Percentiles rank a stretch among this genome's conserved stretches.
These are phyloP conservation scores for Phytopythium oedochilum DNA, from an alignment of 352 stramenopile genomes.

Conservation along the genomic window DNA sequence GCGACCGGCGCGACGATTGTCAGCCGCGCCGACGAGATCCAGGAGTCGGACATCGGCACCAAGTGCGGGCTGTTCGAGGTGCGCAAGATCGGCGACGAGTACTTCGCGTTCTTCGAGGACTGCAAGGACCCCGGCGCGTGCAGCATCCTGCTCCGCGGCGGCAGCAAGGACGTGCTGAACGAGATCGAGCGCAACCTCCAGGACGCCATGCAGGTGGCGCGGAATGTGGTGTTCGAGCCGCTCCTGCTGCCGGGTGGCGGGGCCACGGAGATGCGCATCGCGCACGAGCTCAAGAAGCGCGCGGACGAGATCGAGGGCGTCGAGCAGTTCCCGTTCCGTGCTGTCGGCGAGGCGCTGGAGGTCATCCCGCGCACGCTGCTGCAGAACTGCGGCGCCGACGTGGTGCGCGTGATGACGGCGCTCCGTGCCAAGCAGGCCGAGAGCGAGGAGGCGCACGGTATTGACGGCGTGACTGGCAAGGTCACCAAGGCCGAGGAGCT, in stretches of 20 bases:
- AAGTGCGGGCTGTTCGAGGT: constrained; percentile 98
- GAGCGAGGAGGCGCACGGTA: constrained; percentile 66
- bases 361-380: constrained; percentile 99
- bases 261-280: constrained; percentile 98
- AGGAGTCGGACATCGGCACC: constrained; percentile 98
- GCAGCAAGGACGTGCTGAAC: constrained; percentile 99
- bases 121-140: constrained; percentile 98
- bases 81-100: constrained; percentile 90
- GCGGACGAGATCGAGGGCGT: constrained; percentile 92
- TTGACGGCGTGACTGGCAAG: constrained; percentile 85
- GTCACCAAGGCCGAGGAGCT: constrained; percentile 95
- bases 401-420: constrained; percentile 98
- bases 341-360: constrained; percentile 97
- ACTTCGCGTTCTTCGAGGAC: constrained; percentile 99
- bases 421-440: constrained; percentile 92
- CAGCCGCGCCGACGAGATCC: constrained; percentile 97
- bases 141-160: constrained; percentile 97
- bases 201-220: constrained; percentile 99
- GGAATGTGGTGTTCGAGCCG: constrained; percentile 99
- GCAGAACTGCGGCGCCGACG: constrained; percentile 99
- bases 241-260: constrained; percentile 94
- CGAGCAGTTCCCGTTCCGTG: constrained; percentile 96
- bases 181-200: constrained; percentile 99
- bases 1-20: constrained; percentile 98
- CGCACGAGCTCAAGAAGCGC: constrained; percentile 92